Conservation (phyloP, 2,329 filamentous ascomycete species). For the Sodiomyces alkalinus region DNA sequence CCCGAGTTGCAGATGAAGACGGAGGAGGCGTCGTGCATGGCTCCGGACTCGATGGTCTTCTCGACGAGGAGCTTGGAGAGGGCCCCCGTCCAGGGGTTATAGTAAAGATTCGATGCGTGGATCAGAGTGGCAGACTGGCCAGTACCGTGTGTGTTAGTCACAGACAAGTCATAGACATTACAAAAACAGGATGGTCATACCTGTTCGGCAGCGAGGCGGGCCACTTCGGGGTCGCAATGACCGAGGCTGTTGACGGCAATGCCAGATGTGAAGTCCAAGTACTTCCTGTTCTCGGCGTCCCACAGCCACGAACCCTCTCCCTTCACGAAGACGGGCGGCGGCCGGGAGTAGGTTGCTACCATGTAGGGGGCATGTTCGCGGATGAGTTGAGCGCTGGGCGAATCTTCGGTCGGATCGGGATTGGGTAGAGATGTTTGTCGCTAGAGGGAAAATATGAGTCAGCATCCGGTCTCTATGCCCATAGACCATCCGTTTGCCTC, state of each 20-base stretch:
- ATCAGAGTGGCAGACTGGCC: slow-evolving; percentile 57
- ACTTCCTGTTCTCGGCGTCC: slow-evolving; percentile 78
- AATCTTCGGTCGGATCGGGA: slow-evolving; percentile 59
- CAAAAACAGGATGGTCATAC: slow-evolving; percentile 22
- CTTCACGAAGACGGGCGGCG: slow-evolving; percentile 76
- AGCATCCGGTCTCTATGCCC: not conserved
- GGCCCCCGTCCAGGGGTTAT: slow-evolving; percentile 88
- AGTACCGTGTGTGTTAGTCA: slow-evolving; percentile 4
- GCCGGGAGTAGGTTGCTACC: slow-evolving; percentile 89
- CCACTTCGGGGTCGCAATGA: slow-evolving; percentile 72
- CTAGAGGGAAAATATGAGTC: slow-evolving; percentile 6
- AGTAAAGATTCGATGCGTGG: slow-evolving; percentile 91
- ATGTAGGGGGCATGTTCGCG: slow-evolving; percentile 70
- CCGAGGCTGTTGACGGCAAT: slow-evolving; percentile 92
- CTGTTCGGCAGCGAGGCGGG: slow-evolving; percentile 63
- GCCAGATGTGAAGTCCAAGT: slow-evolving; percentile 88
- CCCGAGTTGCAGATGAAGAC: slow-evolving; percentile 96
- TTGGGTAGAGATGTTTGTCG: slow-evolving; percentile 34
- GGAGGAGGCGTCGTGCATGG: slow-evolving; percentile 63
- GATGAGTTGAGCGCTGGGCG: slow-evolving; percentile 59
- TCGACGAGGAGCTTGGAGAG: slow-evolving; percentile 76
- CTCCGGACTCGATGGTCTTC: slow-evolving; percentile 63
- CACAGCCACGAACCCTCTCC: slow-evolving; percentile 79
- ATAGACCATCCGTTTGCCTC: not conserved
- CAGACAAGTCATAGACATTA: slow-evolving; percentile 1